Conservation (phyloP, 805 yeast genomes). For the Yamadazyma olivae region DNA sequence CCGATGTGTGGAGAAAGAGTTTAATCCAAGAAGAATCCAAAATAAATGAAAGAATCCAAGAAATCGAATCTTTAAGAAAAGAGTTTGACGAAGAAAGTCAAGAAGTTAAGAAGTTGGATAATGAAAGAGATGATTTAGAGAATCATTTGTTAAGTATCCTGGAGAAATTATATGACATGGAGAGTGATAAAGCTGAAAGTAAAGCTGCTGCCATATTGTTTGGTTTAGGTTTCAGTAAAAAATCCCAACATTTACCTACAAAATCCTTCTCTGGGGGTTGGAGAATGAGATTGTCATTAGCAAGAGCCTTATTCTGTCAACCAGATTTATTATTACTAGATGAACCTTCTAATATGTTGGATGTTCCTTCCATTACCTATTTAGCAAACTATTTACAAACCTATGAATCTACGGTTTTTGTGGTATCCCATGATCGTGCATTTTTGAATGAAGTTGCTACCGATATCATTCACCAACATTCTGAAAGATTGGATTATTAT, state of each 20-base stretch:
- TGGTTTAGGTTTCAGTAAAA: slow-evolving; percentile 92
- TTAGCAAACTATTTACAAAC: slow-evolving; percentile 85
- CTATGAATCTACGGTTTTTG: slow-evolving; percentile 88
- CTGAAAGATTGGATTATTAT: slow-evolving; percentile 94
- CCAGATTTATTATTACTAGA: slow-evolving; percentile 91
- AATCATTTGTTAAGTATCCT: slow-evolving; percentile 72
- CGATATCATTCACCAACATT: slow-evolving; percentile 96
- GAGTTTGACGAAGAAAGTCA: slow-evolving; percentile 69
- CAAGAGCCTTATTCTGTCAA: slow-evolving; percentile 95
- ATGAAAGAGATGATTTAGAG: slow-evolving; percentile 86
- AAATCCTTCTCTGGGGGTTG: slow-evolving; percentile 99
- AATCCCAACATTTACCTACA: slow-evolving; percentile 78
- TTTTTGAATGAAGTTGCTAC: slow-evolving; percentile 98
- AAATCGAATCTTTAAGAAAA: slow-evolving; percentile 63
- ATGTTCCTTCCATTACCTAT: slow-evolving; percentile 96
- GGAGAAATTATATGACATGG: slow-evolving; percentile 87
- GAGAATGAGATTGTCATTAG: slow-evolving; percentile 99
- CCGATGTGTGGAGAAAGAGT: slow-evolving; percentile 98
- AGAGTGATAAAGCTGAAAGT: slow-evolving; percentile 95
- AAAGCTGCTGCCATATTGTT: slow-evolving; percentile 90
- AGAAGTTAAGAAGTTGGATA: slow-evolving; percentile 76
- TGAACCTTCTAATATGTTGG: slow-evolving; percentile 99
- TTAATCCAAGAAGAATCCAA: slow-evolving; percentile 72
- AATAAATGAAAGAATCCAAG: slow-evolving; percentile 69
- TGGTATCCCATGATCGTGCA: slow-evolving; percentile 97